Conservation (phyloP, 768 basidiomycete species). For the Russula lepida region DNA sequence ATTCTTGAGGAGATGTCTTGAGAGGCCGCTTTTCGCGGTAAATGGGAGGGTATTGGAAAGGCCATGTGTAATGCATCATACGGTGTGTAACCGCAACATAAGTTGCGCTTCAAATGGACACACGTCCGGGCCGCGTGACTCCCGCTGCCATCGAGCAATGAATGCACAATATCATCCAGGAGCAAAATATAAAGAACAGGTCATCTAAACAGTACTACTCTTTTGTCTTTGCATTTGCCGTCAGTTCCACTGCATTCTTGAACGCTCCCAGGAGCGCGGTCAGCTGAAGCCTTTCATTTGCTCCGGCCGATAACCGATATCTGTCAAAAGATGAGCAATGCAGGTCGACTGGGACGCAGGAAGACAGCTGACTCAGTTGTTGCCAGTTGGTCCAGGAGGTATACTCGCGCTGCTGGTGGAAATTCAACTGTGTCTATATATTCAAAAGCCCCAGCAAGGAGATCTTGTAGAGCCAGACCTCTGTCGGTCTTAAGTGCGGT, state of each 20-base stretch:
- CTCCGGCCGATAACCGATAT: conserved; percentile 86
- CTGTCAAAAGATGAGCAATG: conserved; percentile 33
- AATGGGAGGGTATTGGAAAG: conserved; percentile 62
- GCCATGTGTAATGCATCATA: conserved; percentile 41
- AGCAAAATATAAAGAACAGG: conserved; percentile 4
- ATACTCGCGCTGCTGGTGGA: conserved; percentile 78
- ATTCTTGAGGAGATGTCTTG: conserved; percentile 66
- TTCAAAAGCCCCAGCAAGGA: conserved; percentile 87
- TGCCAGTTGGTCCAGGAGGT: conserved; percentile 88
- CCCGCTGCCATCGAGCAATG: not conserved
- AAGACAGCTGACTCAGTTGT: conserved; percentile 72
- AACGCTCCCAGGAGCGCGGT: conserved; percentile 87
- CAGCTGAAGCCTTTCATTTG: conserved; percentile 89
- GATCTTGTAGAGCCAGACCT: conserved; percentile 90
- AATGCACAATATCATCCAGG: not conserved
- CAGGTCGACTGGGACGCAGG: not conserved
- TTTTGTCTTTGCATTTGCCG: conserved; percentile 33
- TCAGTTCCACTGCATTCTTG: conserved; percentile 83
- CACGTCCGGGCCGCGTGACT: not conserved
- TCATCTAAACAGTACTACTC: conserved; percentile 11
- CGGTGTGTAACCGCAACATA: not conserved
- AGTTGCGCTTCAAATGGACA: not conserved
- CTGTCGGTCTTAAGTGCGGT: conserved; percentile 80
- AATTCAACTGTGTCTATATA: conserved; percentile 82
- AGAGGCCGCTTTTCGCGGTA: conserved; percentile 52